A percentile compares a stretch with the other conserved stretches of the same genome.
These are phyloP conservation scores for Ophiosphaerella narmari DNA, from an alignment of 2,329 filamentous ascomycete genomes.

Conservation along the genomic window DNA sequence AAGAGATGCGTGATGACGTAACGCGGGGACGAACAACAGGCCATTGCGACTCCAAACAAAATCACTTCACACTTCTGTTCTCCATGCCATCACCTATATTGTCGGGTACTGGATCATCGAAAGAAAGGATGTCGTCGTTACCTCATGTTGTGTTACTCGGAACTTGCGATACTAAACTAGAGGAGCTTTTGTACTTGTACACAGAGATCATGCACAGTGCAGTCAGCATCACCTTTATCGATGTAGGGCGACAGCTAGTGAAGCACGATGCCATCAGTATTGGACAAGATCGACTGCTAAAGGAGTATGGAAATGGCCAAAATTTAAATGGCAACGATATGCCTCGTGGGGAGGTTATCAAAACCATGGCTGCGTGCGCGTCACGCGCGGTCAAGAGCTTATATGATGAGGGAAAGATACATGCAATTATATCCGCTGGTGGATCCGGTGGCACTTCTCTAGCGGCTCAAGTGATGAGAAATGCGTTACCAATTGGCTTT, in stretches of 20 bases:
- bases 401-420: conserved; percentile 47
- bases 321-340: conserved; percentile 43
- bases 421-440: conserved; percentile 64
- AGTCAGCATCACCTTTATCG: conserved; percentile 55
- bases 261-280: conserved; percentile 55
- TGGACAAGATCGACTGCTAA: conserved; percentile 49
- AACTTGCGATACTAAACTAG: conserved; percentile 68
- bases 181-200: conserved; percentile 62
- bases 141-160: conserved; percentile 60
- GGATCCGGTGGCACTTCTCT: conserved; percentile 68
- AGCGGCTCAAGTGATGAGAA: conserved; percentile 64
- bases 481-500: conserved; percentile 65
- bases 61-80: no score
- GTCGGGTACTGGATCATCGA: background rate
- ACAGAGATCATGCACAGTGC: conserved; percentile 48
- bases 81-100: background rate
- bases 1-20: conserved; percentile 7
- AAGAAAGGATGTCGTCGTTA: background rate
- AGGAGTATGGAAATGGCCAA: conserved; percentile 26
- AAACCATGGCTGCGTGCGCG: conserved; percentile 58
- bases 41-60: background rate
- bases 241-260: conserved; percentile 57
- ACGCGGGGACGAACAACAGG: background rate
- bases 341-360: conserved; percentile 61
- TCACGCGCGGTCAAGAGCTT: conserved; percentile 50